Percentiles rank a stretch among this genome's conserved stretches.
Conservation (phyloP, 2,329 filamentous ascomycete species). For the Pseudomassariella vexata region DNA sequence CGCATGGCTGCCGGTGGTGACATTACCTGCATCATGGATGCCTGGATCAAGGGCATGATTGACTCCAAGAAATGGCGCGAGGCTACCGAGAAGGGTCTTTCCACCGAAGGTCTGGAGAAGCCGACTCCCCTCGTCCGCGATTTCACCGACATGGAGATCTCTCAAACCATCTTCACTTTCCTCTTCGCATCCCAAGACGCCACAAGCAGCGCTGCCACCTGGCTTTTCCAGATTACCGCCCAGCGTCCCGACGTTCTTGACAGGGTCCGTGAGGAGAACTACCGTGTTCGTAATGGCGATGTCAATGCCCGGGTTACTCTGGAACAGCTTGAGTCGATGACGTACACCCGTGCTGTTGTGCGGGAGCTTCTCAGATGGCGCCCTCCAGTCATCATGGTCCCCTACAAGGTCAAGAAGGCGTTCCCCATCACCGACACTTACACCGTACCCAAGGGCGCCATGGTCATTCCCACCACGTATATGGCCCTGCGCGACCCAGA, state of each 20-base stretch:
- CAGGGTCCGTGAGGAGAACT: conserved; percentile 86
- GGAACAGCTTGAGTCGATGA: conserved; percentile 82
- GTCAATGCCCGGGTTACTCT: conserved; percentile 65
- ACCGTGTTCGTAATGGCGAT: conserved; percentile 69
- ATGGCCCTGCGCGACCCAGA: conserved; percentile 88
- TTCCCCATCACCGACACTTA: conserved; percentile 87
- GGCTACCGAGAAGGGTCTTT: conserved; percentile 66
- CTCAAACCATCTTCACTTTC: conserved; percentile 92
- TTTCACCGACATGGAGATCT: conserved; percentile 86
- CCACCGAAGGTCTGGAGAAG: conserved; percentile 68
- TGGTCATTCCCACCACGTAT: conserved; percentile 91
- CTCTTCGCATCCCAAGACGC: conserved; percentile 97
- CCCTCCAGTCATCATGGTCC: conserved; percentile 94
- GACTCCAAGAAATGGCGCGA: conserved; percentile 78
- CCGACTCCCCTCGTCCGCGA: conserved; percentile 75
- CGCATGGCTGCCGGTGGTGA: conserved; percentile 86
- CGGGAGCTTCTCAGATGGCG: conserved; percentile 89
- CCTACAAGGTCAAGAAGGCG: conserved; percentile 88
- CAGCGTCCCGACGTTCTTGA: conserved; percentile 90
- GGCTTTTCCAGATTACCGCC: conserved; percentile 91
- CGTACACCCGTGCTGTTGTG: conserved; percentile 86
- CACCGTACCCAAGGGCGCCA: conserved; percentile 88
- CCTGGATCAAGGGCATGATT: conserved; percentile 85
- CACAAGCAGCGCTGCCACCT: conserved; percentile 86
- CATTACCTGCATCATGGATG: conserved; percentile 89